Percentiles rank a stretch among this genome's conserved stretches.
Evolutionary conservation across 176 grass and related monocot genomes (phyloP).

Genomic region (Zizania latifolia): DNA sequence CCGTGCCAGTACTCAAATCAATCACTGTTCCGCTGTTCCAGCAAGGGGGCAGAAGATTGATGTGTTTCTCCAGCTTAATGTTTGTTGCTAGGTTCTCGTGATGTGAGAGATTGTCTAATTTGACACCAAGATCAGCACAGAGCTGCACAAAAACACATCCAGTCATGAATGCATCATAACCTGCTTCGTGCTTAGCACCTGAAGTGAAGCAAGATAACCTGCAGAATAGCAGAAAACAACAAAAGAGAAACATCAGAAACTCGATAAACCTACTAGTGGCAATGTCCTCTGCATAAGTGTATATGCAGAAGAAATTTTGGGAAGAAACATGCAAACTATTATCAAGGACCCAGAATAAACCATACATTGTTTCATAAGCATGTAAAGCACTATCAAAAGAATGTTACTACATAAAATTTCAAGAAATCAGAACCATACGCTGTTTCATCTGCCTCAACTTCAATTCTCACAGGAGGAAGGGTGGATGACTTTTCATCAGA

Average conservation of each 20-base stretch:
- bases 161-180: constrained; percentile 97
- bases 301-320: too few relatives aligned
- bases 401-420: constrained; percentile 13
- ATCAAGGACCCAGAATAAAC: too few relatives aligned
- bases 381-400: neutral
- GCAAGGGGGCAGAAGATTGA: constrained; percentile 60
- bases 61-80: constrained; percentile 49
- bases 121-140: constrained; percentile 58
- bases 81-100: constrained; percentile 46
- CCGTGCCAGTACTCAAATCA: constrained; percentile 64
- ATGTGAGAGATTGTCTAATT: constrained; percentile 53
- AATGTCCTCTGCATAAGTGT: too few relatives aligned
- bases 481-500: constrained; percentile 18
- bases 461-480: constrained; percentile 46
- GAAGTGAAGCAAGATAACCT: constrained; percentile 86
- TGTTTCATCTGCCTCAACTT: constrained; percentile 69
- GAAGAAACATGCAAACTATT: too few relatives aligned
- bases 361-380: neutral
- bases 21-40: constrained; percentile 86
- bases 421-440: constrained; percentile 33
- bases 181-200: constrained; percentile 88
- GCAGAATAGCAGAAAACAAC: constrained; percentile 25
- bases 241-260: constrained; percentile 17
- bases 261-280: neutral
- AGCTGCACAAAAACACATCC: constrained; percentile 82